Base-by-base conservation (phyloP, 495 filamentous ascomycete genomes). In the Neurospora tetrasperma region DNA sequence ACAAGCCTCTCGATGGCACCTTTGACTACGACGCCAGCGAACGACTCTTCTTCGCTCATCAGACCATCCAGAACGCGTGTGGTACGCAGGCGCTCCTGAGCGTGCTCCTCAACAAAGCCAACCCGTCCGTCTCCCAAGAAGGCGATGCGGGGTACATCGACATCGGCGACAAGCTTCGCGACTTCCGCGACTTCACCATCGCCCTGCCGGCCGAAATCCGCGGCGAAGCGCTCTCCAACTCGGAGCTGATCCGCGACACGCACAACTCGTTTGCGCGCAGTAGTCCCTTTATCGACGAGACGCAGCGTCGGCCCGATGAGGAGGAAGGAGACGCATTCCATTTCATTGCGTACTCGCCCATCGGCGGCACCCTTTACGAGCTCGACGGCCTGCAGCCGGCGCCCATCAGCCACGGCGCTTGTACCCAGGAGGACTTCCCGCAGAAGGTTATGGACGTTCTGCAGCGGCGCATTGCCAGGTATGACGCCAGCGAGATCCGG, bases 11-110 rank as follows among this genome's bases (percentile, higher is more conserved):
- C 48, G 92, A 97, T 80, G 94, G 96, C 69, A 85, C 81, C 62
- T 97, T 92, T 83, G 95, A 97, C 83, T 83, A 85, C 73, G 86
- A 84, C 12, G 92, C 94, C 1, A 83, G 90, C 4, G 89, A 93
- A 75, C 84, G 85, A 71, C 83, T 98, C 77, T 99, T 97, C 87
- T 99, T 99, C 85, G 96, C 96, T 3, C 90, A 91, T 14, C 96
- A 99, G 83, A 98, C 95, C 1, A 99, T 99, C 82, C 96, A 98
- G 84, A 99, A 99, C 85, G 96, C 96, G 38, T 99, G 96, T 85
- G 96, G 94, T 72, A 99, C 96, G 18, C 96, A 98, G 83, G 96
- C 96, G 35, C 89, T 99, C 73, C 89, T 99, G 42, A 94, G 91
- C 68, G 91, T 98, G 73, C 87, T 99, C 35, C 86, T 99, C 71